Conservation (phyloP, 1,284 basidiomycete genomes). For the Ganoderma lucidum region DNA sequence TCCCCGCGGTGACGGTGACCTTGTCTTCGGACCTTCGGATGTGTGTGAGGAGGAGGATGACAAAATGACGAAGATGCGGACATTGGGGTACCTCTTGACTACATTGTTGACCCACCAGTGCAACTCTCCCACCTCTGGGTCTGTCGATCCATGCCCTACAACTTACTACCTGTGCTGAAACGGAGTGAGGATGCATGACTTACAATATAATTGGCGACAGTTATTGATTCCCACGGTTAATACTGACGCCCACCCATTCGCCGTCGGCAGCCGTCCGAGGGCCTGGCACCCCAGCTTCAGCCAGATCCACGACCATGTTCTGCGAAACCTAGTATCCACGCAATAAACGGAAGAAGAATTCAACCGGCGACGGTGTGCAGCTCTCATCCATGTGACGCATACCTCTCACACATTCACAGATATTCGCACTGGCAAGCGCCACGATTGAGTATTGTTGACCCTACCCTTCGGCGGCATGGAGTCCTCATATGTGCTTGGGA, state of each 20-base stretch:
- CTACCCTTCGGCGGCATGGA: too few species aligned
- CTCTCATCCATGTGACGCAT: background rate
- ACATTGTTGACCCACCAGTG: conserved; percentile 69
- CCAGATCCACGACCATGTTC: background rate
- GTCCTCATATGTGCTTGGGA: background rate
- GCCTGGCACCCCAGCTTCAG: background rate
- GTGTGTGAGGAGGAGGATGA: background rate
- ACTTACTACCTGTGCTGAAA: too few species aligned
- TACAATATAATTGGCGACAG: background rate
- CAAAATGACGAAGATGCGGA: conserved; percentile 72
- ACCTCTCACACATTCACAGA: background rate
- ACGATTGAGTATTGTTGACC: background rate
- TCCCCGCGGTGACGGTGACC: conserved; percentile 34
- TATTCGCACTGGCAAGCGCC: background rate
- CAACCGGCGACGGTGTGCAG: background rate
- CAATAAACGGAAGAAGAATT: background rate
- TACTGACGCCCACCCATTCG: background rate
- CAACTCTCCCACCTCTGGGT: conserved; percentile 71
- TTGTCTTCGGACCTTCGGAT: conserved; percentile 59
- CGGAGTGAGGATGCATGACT: too few species aligned
- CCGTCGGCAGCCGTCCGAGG: too few species aligned
- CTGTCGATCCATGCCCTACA: too few species aligned
- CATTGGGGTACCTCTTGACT: conserved; percentile 50
- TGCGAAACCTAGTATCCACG: background rate
- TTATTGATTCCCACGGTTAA: background rate